Base-by-base conservation (phyloP, 179 eudicot genomes). In the Drosera spatulata region DNA sequence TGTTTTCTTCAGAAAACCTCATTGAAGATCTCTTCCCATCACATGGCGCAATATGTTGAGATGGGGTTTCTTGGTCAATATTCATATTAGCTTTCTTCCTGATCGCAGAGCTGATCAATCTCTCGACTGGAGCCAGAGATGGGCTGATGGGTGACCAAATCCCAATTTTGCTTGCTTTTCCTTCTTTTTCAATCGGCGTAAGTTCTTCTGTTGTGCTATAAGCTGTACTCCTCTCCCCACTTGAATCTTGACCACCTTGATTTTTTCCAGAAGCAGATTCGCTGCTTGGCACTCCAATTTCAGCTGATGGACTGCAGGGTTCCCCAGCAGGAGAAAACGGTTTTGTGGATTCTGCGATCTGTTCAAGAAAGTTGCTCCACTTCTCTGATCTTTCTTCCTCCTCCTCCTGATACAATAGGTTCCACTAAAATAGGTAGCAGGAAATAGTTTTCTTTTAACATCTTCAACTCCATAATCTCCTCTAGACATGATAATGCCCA, bases 321-420 rank as follows among this genome's bases (percentile, higher is more conserved):
- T 51, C 33, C 33, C 33, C 54, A 38, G 62, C 69, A 72, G 74
- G 58, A 55, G 60, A 62, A n/a, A 47, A 56, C 22, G 55, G 60
- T 66, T 67, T 61, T 7, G 50, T 67, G 63, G 78, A 67, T 41
- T 70, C 71, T 51, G 71, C 77, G 63, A 76, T 76, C 50, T 80
- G 88, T 60, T 82, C 77, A 66, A 88, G 80, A 80, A 88, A 88
- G 52, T 42, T 69, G 41, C 63, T 82, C 96, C 96, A 88, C 69
- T 83, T 86, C 37, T 64, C 77, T 55, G 76, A 72, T 67, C 96
- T 81, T 73, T 88, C 91, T 37, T 75, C 80, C 68, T 88, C 96
- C 71, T 88, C 96, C 69, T 78, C 83, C 96, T 88, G 73, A 64
- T 70, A 67, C 49, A 37, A 70, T 61, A 61, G 45, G 45, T n/a